These are phyloP conservation scores for Pulicaria dysenterica DNA, from an alignment of 129 eudicot species.

Conservation along the genomic window DNA sequence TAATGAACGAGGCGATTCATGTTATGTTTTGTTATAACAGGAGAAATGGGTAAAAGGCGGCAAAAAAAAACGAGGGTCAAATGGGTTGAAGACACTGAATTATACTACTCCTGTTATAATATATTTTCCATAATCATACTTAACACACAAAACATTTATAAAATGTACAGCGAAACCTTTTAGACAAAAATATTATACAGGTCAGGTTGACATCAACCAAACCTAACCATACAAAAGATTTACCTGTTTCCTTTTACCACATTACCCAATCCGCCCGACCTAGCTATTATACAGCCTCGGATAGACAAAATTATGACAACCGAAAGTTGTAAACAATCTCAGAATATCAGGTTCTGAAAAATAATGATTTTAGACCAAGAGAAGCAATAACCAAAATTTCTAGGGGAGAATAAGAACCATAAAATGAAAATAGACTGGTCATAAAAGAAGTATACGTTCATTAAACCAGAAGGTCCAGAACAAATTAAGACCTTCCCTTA, in stretches of 20 bases:
- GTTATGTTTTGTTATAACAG: neutral
- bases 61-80: neutral
- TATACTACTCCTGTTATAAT: neutral
- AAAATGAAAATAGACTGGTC: neutral
- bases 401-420: neutral
- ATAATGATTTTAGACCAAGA: neutral
- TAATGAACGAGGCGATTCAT: neutral
- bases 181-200: too few relatives aligned
- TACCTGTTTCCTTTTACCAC: too few relatives aligned
- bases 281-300: too few relatives aligned
- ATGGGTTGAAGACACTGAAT: neutral
- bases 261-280: too few relatives aligned
- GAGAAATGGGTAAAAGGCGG: neutral
- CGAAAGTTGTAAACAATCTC: neutral
- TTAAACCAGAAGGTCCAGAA: too few relatives aligned
- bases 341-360: neutral
- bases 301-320: neutral
- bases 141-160: too few relatives aligned
- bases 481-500: too few relatives aligned
- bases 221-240: too few relatives aligned
- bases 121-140: too few relatives aligned
- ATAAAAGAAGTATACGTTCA: neutral
- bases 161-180: too few relatives aligned
- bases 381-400: neutral
- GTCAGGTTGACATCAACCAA: too few relatives aligned